Base-by-base conservation (phyloP, 495 filamentous ascomycete genomes). In the Amniculicola lignicola region DNA sequence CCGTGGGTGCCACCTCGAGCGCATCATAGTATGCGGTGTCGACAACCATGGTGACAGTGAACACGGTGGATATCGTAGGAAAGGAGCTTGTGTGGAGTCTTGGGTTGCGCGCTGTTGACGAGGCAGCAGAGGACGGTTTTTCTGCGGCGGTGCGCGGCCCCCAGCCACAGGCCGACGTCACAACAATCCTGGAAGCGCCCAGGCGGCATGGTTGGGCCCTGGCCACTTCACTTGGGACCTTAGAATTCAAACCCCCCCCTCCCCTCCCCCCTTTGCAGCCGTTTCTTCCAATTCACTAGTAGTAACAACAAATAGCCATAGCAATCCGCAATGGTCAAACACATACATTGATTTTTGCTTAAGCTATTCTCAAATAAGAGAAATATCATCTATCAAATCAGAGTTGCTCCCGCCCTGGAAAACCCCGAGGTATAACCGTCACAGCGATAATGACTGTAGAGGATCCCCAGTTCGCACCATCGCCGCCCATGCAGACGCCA, bases 1-100 rank as follows among this genome's bases (percentile, higher is more conserved):
- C 94, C 10, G 84, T 89, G 36, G 91, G 86, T 69, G 83, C 80
- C 64, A 99, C 94, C 53, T 86, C 87, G 12, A 99, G 79, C 62
- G 80, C 83, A 70, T 98, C 94, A 72, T 98, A 98, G 72, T 70
- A 74, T 36, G 64, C 64, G 27, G 71, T 74, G 25, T 74, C 71
- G 27, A 68, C 69, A 22, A 74, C 71, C 69, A 72, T 73, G 19
- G 18, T 44, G 24, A 25, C 25, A 12, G 44, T 19, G 1, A 25
- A 16, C 48, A 29, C n/a, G 15, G 23, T 47, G n/a, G 28, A 21
- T 35, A 46, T 19, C 0, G 44, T n/a, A n/a, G n/a, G n/a, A n/a
- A n/a, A n/a, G n/a, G n/a, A n/a, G n/a, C n/a, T n/a, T n/a, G n/a
- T n/a, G n/a, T n/a, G n/a, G 49, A 19, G 37, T 10, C 5, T 44